These are phyloP conservation scores for Schizonepeta tenuifolia DNA, from an alignment of 257 asterid species.

Conservation along the genomic window DNA sequence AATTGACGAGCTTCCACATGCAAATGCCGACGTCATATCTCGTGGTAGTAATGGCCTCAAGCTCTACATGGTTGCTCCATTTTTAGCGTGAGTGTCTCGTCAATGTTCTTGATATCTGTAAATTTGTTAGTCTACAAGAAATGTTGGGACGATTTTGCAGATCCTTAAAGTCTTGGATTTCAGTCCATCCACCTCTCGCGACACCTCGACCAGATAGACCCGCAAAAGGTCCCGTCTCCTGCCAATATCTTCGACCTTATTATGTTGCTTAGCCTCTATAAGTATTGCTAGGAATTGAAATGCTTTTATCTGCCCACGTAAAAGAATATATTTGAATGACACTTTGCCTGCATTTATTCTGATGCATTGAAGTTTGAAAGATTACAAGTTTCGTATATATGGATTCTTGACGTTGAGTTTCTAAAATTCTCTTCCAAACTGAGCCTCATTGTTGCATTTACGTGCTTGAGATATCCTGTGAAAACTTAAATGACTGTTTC, in stretches of 20 bases:
- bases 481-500: not conserved
- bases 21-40: conserved; percentile 75
- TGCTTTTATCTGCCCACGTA: not conserved
- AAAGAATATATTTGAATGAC: not conserved
- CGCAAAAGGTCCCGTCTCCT: conserved; percentile 53
- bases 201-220: conserved; percentile 67
- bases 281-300: not conserved
- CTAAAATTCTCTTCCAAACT: not conserved
- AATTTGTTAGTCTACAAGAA: conserved; percentile 1
- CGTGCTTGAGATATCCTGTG: not conserved
- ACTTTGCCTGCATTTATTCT: no score
- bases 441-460: not conserved
- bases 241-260: not conserved
- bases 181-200: conserved; percentile 64
- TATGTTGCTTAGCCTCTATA: conserved; percentile 17
- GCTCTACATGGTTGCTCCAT: conserved; percentile 94
- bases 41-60: conserved; percentile 77
- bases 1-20: conserved; percentile 73
- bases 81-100: conserved; percentile 61
- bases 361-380: not conserved
- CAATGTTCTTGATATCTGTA: conserved; percentile 9
- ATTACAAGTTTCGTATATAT: no score
- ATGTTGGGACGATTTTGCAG: conserved; percentile 43
- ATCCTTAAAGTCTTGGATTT: conserved; percentile 76
- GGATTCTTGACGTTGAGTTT: no score